Percentiles rank a stretch among this genome's conserved stretches.
Conservation (phyloP, 306 rosid genomes). For the Cicer pinnatifidum region DNA sequence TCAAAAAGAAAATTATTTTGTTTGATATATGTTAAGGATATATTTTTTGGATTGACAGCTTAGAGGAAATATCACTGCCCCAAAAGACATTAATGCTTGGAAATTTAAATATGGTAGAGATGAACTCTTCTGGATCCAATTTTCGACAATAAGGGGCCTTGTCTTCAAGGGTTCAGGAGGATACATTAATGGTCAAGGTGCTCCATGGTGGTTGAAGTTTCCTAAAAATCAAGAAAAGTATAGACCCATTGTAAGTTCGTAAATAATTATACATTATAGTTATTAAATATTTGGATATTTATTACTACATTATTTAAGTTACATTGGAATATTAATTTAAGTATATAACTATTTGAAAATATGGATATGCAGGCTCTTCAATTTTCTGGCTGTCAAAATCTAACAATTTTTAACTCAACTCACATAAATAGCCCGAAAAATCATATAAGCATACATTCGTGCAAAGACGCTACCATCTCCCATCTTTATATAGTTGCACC, state of each 20-base stretch:
- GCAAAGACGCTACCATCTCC: conserved; percentile 18
- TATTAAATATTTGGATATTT: neutral
- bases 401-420: conserved; percentile 31
- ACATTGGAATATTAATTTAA: neutral
- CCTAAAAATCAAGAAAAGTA: neutral
- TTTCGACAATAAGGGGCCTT: conserved; percentile 10
- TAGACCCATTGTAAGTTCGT: conserved; percentile 46
- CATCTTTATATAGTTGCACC: conserved; percentile 52
- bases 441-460: conserved; percentile 45
- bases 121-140: neutral
- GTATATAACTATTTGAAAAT: neutral
- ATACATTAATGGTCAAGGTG: conserved; percentile 58
- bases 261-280: neutral
- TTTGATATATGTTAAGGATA: neutral
- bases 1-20: no score
- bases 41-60: neutral
- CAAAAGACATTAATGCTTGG: neutral
- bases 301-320: neutral
- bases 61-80: neutral
- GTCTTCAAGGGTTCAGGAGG: conserved; percentile 49
- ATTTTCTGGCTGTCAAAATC: conserved; percentile 24
- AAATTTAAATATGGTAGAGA: neutral
- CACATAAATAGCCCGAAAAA: conserved; percentile 45
- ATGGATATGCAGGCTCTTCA: conserved; percentile 43
- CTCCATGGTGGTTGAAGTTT: conserved; percentile 56